phyloP scores from a whole-genome alignment of 441 rosid genomes.

The Viola pubescens region DNA sequence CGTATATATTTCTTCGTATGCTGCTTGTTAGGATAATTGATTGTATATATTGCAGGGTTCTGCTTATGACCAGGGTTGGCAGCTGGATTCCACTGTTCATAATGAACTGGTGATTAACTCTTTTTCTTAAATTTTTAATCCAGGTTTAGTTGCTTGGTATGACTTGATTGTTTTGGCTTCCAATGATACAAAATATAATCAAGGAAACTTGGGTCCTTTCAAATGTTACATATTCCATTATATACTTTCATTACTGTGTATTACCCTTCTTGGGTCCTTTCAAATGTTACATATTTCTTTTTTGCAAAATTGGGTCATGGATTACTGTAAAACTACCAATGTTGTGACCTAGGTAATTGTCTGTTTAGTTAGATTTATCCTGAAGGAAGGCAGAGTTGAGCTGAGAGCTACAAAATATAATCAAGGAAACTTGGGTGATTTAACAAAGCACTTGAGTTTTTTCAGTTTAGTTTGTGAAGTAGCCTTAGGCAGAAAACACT shows the following conservation, averaged over 20 bases:
- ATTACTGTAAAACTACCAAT: background rate
- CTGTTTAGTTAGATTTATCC: background rate
- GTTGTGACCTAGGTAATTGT: background rate
- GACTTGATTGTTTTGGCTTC: too few relatives aligned
- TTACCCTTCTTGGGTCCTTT: background rate
- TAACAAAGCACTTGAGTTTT: background rate
- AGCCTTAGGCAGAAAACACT: background rate
- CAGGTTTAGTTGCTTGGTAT: too few relatives aligned
- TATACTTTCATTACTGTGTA: too few relatives aligned
- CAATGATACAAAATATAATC: too few relatives aligned
- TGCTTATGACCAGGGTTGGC: slow-evolving; percentile 82
- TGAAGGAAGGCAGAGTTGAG: background rate
- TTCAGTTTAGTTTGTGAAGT: background rate
- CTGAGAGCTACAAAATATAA: background rate
- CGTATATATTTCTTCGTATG: background rate
- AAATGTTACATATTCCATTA: too few relatives aligned
- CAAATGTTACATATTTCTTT: background rate
- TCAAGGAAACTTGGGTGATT: background rate
- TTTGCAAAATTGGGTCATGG: background rate
- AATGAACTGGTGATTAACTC: slow-evolving; percentile 61
- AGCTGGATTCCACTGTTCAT: slow-evolving; percentile 49
- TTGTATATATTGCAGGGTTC: slow-evolving; percentile 54
- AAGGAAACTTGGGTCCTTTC: too few relatives aligned
- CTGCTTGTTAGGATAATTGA: slow-evolving; percentile 23
- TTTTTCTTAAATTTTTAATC: slow-evolving; percentile 1